Conservation (phyloP, 345 rosid species). For the Adansonia digitata region DNA sequence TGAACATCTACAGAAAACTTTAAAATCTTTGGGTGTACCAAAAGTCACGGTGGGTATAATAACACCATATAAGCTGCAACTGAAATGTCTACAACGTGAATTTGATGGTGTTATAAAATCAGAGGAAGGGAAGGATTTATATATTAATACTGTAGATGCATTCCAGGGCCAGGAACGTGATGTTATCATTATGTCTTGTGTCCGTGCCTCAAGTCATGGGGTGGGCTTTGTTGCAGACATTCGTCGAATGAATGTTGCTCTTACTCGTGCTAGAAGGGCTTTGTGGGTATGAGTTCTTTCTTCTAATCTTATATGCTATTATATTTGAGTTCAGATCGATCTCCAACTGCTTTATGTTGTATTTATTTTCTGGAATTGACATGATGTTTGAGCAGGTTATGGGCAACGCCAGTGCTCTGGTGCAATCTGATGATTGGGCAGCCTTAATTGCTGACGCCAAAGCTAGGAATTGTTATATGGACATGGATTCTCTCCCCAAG, state of each 20-base stretch:
- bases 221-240: constrained; percentile 98
- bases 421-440: constrained; percentile 92
- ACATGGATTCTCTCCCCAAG: constrained; percentile 84
- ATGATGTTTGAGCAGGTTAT: constrained; percentile 57
- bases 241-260: constrained; percentile 98
- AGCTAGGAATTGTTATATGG: constrained; percentile 85
- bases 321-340: not conserved
- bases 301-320: not conserved
- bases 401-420: constrained; percentile 89
- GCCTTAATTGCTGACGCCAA: constrained; percentile 80
- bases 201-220: constrained; percentile 91
- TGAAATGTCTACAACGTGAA: constrained; percentile 89
- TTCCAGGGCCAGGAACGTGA: constrained; percentile 99
- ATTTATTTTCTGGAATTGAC: constrained; percentile 2
- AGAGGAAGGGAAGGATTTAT: constrained; percentile 90
- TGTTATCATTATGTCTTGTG: constrained; percentile 98
- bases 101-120: constrained; percentile 70
- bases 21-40: constrained; percentile 59
- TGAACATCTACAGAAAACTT: constrained; percentile 79
- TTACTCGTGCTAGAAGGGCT: constrained; percentile 96
- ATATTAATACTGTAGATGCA: constrained; percentile 96
- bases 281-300: constrained; percentile 65
- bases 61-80: constrained; percentile 95
- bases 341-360: not conserved
- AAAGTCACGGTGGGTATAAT: constrained; percentile 87